Evolutionary conservation across 495 filamentous ascomycete genomes (phyloP).

Genomic region (Aspergillus heteromorphus): DNA sequence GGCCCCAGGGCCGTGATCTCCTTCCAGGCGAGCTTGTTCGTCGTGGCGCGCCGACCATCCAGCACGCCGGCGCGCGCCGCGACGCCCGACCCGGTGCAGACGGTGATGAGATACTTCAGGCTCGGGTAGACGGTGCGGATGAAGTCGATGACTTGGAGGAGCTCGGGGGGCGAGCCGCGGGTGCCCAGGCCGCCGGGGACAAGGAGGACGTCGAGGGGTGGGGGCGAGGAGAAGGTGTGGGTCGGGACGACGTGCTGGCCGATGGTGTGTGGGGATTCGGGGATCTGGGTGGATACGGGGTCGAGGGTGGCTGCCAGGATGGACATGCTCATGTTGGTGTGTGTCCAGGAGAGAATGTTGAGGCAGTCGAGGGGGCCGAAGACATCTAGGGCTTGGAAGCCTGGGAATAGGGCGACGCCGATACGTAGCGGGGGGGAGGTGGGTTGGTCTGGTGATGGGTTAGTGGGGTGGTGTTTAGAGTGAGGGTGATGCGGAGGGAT

Average conservation of each 20-base stretch:
- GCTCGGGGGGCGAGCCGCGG: slow-evolving; percentile 18
- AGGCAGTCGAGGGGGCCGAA: slow-evolving; percentile 60
- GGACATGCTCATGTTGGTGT: slow-evolving; percentile 31
- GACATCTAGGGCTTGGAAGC: slow-evolving; percentile 41
- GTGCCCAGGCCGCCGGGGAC: slow-evolving; percentile 60
- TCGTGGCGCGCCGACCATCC: slow-evolving; percentile 55
- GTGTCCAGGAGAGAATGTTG: slow-evolving; percentile 45
- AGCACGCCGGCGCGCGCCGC: slow-evolving; percentile 51
- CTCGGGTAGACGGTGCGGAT: slow-evolving; percentile 35
- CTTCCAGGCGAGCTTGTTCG: slow-evolving; percentile 28
- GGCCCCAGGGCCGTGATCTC: slow-evolving; percentile 31
- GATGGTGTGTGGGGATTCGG: slow-evolving; percentile 16
- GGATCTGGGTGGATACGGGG: slow-evolving; percentile 40
- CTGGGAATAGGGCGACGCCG: slow-evolving; percentile 26
- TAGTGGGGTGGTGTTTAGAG: not conserved
- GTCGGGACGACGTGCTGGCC: slow-evolving; percentile 52
- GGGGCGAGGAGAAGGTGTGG: slow-evolving; percentile 47
- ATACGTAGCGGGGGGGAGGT: slow-evolving; percentile 11
- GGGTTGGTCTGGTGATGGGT: not conserved
- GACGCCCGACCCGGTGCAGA: slow-evolving; percentile 55
- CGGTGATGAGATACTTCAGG: slow-evolving; percentile 53
- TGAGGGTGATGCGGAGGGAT: not conserved
- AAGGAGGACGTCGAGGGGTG: slow-evolving; percentile 55
- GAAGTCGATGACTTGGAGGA: slow-evolving; percentile 38
- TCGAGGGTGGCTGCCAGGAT: slow-evolving; percentile 50